Percentiles rank a stretch among this genome's conserved stretches.
Conservation (phyloP, 768 basidiomycete species). For the Leccinum ochraceum region DNA sequence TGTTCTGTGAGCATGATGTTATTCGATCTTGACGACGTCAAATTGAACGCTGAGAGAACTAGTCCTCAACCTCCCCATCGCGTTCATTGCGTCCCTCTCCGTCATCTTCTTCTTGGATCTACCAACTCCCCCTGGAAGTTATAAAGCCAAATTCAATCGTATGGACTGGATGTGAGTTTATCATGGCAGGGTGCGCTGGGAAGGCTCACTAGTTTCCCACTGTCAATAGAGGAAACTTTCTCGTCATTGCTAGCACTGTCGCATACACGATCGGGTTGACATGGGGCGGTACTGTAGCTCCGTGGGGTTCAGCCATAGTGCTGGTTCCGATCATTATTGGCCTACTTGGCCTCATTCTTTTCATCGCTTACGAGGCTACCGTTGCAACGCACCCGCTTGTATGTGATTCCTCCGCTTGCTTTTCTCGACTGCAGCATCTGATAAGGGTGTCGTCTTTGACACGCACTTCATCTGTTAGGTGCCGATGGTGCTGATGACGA, state of each 20-base stretch:
- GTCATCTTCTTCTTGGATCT: slow-evolving; percentile 34
- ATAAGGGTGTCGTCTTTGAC: background rate
- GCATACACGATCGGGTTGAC: slow-evolving; percentile 36
- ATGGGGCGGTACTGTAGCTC: slow-evolving; percentile 43
- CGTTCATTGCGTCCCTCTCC: slow-evolving; percentile 22
- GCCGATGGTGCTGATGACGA: slow-evolving; percentile 34
- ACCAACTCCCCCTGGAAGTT: slow-evolving; percentile 35
- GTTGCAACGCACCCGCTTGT: slow-evolving; percentile 38
- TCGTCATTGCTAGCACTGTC: slow-evolving; percentile 34
- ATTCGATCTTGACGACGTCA: background rate
- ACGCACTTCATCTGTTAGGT: slow-evolving; percentile 21
- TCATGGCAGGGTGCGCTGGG: background rate
- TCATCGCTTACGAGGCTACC: slow-evolving; percentile 39
- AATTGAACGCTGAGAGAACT: background rate
- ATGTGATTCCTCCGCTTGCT: slow-evolving; percentile 1
- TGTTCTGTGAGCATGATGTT: slow-evolving; percentile 37
- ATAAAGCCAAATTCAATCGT: slow-evolving; percentile 33
- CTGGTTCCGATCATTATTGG: slow-evolving; percentile 46
- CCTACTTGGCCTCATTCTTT: slow-evolving; percentile 36
- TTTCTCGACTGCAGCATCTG: background rate
- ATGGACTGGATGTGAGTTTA: slow-evolving; percentile 42
- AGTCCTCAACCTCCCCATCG: slow-evolving; percentile 44
- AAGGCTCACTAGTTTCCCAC: background rate
- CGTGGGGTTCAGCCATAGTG: slow-evolving; percentile 42
- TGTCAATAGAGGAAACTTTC: slow-evolving; percentile 35